Base-by-base conservation (phyloP, 208 protist genomes). In the Crithidia fasciculata region DNA sequence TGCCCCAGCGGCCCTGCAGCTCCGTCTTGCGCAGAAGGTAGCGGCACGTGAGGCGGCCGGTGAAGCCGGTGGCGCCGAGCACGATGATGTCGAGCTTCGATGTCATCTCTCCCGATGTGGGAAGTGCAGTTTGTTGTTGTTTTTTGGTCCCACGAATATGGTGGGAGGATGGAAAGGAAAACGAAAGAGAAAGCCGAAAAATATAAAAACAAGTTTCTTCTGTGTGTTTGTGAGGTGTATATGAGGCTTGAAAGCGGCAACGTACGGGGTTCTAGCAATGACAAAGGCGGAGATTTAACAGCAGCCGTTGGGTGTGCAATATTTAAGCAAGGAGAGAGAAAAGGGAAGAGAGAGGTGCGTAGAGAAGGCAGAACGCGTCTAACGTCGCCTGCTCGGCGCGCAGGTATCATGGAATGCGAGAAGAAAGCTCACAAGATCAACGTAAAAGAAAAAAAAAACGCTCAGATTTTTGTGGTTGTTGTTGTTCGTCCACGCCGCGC, bases 61-160 rank as follows among this genome's bases (percentile, higher is more conserved):
- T 95, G 74, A 95, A 98, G 43, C 94, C 94, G 16, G 91, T 97
- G 39, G 92, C 92, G 0, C 94, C 94, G 18, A 94, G 64, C 2
- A 98, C 86, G 19, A 96, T 66, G 65, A 96, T 81, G 50, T 94
- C 86, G 12, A 90, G 67, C 69, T 88, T 84, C 13, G 79, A 45
- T n/a, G 70, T 49, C 67, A 73, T 66, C 3, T 15, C 2, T 39
- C 28, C 6, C 39, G 5, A 43, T 40, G 9, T 41, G 16, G 18
- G 8, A 28, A 28, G 1, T 28, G 28, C 28, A 0, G 28, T 28
- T 72, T 12, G 39, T 18, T 45, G 10, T 56, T 39, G 64, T 43
- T 69, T 57, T 28, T 28, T 28, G 28, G 28, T 28, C 28, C 28
- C 28, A 28, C 28, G 28, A 28, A 28, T 28, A 28, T 28, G 28